These are phyloP conservation scores for Pythium myriotylum DNA, from an alignment of 352 stramenopile genomes.

Conservation along the genomic window DNA sequence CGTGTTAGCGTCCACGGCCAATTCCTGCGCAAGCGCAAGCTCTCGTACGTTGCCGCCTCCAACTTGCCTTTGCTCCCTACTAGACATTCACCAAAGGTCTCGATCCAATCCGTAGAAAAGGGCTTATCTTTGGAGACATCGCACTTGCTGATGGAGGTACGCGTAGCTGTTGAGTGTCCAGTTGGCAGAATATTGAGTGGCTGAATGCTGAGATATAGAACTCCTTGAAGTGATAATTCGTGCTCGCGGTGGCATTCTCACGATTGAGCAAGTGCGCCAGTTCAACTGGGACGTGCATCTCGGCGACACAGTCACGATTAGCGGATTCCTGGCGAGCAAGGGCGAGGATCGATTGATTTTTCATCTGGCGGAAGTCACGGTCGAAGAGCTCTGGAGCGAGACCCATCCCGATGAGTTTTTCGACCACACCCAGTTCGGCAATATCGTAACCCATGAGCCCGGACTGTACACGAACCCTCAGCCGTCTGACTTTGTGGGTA, in stretches of 20 bases:
- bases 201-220: constrained; percentile 28
- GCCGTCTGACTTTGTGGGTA: constrained; percentile 13
- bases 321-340: constrained; percentile 52
- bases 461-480: constrained; percentile 26
- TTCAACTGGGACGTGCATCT: constrained; percentile 86
- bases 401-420: constrained; percentile 54
- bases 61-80: background rate
- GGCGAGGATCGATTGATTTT: constrained; percentile 53
- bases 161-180: background rate
- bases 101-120: constrained; percentile 50
- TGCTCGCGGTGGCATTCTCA: constrained; percentile 55
- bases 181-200: background rate
- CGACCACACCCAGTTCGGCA: constrained; percentile 46
- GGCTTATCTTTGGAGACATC: constrained; percentile 82
- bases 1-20: constrained; percentile 54
- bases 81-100: no score
- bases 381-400: constrained; percentile 67
- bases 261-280: constrained; percentile 58
- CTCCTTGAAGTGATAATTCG: constrained; percentile 86
- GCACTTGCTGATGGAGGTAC: constrained; percentile 63
- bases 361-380: constrained; percentile 41
- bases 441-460: constrained; percentile 25
- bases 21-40: constrained; percentile 79
- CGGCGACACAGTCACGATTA: constrained; percentile 56
- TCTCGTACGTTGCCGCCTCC: constrained; percentile 51